A percentile compares a stretch with the other conserved stretches of the same genome.
Evolutionary conservation across 1,139 yeast genomes (phyloP).

Genomic region (Saccharomyces hybrid): DNA sequence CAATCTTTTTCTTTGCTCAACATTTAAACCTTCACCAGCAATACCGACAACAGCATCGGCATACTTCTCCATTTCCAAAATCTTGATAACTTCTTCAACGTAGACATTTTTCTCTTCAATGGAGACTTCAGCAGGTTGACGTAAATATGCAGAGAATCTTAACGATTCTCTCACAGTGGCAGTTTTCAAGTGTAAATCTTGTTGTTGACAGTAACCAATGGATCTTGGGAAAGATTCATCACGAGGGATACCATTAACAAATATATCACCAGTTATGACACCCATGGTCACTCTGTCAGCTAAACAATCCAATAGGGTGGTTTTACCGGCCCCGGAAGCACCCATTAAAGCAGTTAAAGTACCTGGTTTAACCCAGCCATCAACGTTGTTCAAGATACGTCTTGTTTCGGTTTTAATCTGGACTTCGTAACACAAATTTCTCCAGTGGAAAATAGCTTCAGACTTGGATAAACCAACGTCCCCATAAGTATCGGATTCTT

Average conservation of each 20-base stretch:
- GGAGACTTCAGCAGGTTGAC: slow-evolving; percentile 44
- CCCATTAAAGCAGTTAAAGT: slow-evolving; percentile 60
- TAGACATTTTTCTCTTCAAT: slow-evolving; percentile 43
- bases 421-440: slow-evolving; percentile 39
- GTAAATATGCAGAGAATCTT: slow-evolving; percentile 47
- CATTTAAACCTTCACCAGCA: slow-evolving; percentile 49
- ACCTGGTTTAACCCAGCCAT: slow-evolving; percentile 49
- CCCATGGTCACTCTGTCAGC: slow-evolving; percentile 50
- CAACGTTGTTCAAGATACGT: slow-evolving; percentile 40
- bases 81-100: slow-evolving; percentile 45
- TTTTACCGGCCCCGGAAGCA: slow-evolving; percentile 69
- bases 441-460: slow-evolving; percentile 38
- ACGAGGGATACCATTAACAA: slow-evolving; percentile 46
- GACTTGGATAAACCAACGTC: slow-evolving; percentile 9
- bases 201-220: slow-evolving; percentile 58
- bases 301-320: slow-evolving; percentile 52
- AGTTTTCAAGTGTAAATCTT: slow-evolving; percentile 49
- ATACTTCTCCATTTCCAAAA: slow-evolving; percentile 46
- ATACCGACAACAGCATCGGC: slow-evolving; percentile 54
- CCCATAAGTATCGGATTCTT: slow-evolving; percentile 8
- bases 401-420: slow-evolving; percentile 31
- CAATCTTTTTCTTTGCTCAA: slow-evolving; percentile 54
- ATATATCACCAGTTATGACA: slow-evolving; percentile 50
- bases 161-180: slow-evolving; percentile 50
- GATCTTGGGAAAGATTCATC: slow-evolving; percentile 46